Evolutionary conservation across 1,284 basidiomycete species (phyloP).

Genomic region (Austropuccinia psidii): DNA sequence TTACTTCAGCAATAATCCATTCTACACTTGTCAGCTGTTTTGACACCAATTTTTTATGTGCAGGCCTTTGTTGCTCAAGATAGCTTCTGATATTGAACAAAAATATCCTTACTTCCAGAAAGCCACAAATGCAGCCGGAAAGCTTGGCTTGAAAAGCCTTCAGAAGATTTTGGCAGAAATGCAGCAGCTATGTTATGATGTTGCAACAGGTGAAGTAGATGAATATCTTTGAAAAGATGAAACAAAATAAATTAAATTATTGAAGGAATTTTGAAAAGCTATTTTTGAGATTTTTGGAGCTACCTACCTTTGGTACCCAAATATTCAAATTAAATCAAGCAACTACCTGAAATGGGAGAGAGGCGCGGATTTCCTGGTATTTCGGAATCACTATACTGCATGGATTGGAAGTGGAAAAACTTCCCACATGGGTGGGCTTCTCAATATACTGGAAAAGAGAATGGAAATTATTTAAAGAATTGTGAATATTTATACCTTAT

Average conservation of each 20-base stretch:
- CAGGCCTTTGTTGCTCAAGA: not conserved
- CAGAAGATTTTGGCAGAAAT: not conserved
- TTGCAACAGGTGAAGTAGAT: not conserved
- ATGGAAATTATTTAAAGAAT: too few relatives aligned
- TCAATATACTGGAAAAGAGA: slow-evolving; percentile 14
- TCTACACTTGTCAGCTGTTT: too few relatives aligned
- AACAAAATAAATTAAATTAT: not conserved
- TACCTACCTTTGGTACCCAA: slow-evolving; percentile 7
- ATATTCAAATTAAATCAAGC: not conserved
- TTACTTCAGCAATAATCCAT: too few relatives aligned
- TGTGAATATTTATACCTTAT: too few relatives aligned
- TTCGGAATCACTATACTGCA: slow-evolving; percentile 5
- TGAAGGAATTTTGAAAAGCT: not conserved
- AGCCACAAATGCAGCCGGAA: not conserved
- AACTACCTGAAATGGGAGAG: not conserved
- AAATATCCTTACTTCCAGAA: not conserved
- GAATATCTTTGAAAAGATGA: not conserved
- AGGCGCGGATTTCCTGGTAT: slow-evolving; percentile 5
- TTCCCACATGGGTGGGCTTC: slow-evolving; percentile 3
- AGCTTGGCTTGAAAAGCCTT: not conserved
- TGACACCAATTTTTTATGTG: not conserved
- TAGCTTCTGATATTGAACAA: slow-evolving; percentile 25
- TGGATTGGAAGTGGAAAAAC: slow-evolving; percentile 25
- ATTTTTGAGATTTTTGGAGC: not conserved
- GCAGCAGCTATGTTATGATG: slow-evolving; percentile 6